Base-by-base conservation (phyloP, 768 basidiomycete species). In the Rhizopogon roseolus region DNA sequence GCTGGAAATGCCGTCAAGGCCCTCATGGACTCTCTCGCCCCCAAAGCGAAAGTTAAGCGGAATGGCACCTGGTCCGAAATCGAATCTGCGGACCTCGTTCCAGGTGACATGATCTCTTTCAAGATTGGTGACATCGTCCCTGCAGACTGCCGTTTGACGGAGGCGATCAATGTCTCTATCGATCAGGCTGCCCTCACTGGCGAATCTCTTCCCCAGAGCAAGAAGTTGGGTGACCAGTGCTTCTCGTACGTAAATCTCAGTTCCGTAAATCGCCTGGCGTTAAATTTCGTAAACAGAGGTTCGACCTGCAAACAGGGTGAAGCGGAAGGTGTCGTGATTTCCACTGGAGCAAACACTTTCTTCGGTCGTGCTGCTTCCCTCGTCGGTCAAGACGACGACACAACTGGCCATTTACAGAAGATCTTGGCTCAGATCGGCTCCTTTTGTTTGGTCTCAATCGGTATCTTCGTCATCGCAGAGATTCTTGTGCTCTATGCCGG, bases 281-380 rank as follows among this genome's bases (percentile, higher is more conserved):
- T 50, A 37, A 42, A 19, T 48, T 25, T 28, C 14, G 11, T 54
- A 54, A 25, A 16, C 54, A 93, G 91, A 51, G 95, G 95, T 63
- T 98, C 96, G 39, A 98, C 94, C 52, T 98, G 96, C 73, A 98
- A 98, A 73, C 93, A 96, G 76, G 96, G 96, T 76, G 96, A 98
- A 72, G 95, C 95, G 25, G 96, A 98, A 76, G 96, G 94, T 71
- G 89, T 98, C 46, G 94, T 98, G 64, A 98, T 98, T 72, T 95
- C 94, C 58, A 98, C 96, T 57, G 96, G 96, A 71, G 80, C 87
- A 75, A 98, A 98, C 78, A 93, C 92, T 53, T 98, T 98, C 85
- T 98, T 98, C 78, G 96, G 95, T 76, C 94, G 96, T 65, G 95
- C 96, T 51, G 96, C 96, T 19, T 93, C 93, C 44, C 89, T 98